Base-by-base conservation (phyloP, 163 green algal genomes). In the Chloromonas sp. region DNA sequence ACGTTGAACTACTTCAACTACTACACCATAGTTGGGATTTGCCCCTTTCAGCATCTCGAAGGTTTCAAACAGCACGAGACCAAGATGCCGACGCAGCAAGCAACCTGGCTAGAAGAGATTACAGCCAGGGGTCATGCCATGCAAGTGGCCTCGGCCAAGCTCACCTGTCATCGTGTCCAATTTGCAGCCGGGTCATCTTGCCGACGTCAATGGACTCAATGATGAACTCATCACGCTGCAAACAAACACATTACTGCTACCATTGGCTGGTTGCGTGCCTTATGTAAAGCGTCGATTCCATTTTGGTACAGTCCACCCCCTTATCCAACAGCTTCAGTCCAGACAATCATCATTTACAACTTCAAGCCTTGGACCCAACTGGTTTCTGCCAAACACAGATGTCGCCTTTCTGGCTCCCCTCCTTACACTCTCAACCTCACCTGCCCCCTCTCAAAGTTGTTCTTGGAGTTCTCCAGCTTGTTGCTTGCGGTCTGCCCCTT, bases 161-260 rank as follows among this genome's bases (percentile, higher is more conserved):
- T 70, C 79, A 82, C 79, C 61, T 61, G 80, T 87, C 80, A 15
- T 87, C 84, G 66, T 87, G 85, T 3, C 81, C 85, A 58, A 91
- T 88, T 84, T 91, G 85, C 14, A 91, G 83, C 85, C 87, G 84
- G 71, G 82, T 84, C n/a, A 91, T 85, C 79, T 85, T 84, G 2
- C 88, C 88, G 8, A 91, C 70, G 71, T 91, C 88, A 5, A 85
- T 59, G 70, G 60, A 87, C 82, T 91, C 85, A 0, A 82, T n/a
- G 0, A 91, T 15, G 60, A 91, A 91, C 82, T 91, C 88, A 78
- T 91, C 88, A 0, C 78, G 80, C 83, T 85, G 78, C 79, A 82
- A 8, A 14, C 77, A 60, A 61, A 13, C 36, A 36, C 36, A 36
- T 36, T 36, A 36, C 36, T 36, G 36, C 36, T 60, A 2, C 3